Conservation (phyloP, 2,329 filamentous ascomycete genomes). For the Sporothrix pseudoabietina region DNA sequence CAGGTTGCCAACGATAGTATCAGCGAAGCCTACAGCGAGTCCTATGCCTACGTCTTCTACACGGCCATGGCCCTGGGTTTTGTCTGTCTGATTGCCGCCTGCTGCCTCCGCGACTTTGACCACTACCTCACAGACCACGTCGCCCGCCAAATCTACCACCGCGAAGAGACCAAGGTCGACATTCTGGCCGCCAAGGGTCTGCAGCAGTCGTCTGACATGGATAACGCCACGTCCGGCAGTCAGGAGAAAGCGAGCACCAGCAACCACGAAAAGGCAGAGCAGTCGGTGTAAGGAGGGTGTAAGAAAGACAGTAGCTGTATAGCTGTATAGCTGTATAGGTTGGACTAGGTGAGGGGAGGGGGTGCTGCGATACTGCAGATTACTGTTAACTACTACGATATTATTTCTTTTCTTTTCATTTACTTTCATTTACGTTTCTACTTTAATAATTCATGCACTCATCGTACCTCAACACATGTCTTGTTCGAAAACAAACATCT, state of each 20-base stretch:
- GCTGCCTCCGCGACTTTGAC: background rate
- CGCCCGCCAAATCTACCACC: constrained; percentile 7
- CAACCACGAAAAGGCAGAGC: constrained; percentile 5
- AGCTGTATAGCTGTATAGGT: background rate
- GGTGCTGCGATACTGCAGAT: background rate
- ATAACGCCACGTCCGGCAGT: background rate
- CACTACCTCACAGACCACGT: constrained; percentile 1
- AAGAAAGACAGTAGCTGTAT: no score
- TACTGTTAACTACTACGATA: background rate
- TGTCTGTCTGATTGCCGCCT: background rate
- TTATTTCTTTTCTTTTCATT: background rate
- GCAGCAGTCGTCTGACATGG: background rate
- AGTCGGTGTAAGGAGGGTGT: background rate
- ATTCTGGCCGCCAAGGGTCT: background rate
- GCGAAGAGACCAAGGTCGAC: background rate
- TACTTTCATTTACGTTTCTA: background rate
- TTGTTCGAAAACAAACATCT: background rate
- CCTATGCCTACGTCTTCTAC: background rate
- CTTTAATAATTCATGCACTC: background rate
- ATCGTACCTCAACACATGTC: background rate
- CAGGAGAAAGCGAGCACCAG: background rate
- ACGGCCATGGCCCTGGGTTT: background rate
- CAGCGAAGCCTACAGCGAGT: background rate
- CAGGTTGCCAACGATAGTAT: background rate
- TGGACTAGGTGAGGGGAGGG: no score